Conservation (phyloP, 2,329 filamentous ascomycete species). For the Hymenoscyphus salicellus region DNA sequence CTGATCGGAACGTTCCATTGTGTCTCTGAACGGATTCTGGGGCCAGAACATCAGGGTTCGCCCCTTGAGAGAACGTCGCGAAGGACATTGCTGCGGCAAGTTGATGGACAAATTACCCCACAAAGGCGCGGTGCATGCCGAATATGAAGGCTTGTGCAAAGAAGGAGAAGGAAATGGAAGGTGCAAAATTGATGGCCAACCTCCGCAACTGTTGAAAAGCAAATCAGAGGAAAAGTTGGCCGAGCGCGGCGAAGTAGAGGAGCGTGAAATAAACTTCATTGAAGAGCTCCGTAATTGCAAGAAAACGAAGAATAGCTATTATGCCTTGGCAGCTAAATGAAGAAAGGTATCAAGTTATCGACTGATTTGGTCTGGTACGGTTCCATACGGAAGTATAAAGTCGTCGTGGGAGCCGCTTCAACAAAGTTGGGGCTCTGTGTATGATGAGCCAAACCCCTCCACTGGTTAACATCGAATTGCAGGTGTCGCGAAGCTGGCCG, state of each 20-base stretch:
- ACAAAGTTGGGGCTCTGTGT: neutral
- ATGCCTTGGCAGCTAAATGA: neutral
- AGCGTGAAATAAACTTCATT: neutral
- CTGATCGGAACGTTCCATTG: neutral
- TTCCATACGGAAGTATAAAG: neutral
- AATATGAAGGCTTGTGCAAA: neutral
- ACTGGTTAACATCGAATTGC: neutral
- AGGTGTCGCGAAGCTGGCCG: neutral
- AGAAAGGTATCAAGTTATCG: neutral
- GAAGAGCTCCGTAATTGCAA: neutral
- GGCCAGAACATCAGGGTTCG: neutral
- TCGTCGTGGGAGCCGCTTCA: neutral
- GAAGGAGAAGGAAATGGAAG: neutral
- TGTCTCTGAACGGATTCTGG: neutral
- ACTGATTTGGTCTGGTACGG: neutral
- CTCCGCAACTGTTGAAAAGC: neutral
- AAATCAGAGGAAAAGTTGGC: neutral
- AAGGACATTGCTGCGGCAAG: neutral
- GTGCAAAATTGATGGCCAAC: neutral
- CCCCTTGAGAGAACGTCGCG: neutral
- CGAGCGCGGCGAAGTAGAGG: neutral
- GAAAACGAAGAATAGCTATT: neutral
- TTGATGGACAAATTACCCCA: neutral
- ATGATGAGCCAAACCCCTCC: neutral
- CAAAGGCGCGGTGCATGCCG: neutral